These are phyloP conservation scores for Lactarius deliciosus DNA, from an alignment of 768 basidiomycete species.

Conservation along the genomic window DNA sequence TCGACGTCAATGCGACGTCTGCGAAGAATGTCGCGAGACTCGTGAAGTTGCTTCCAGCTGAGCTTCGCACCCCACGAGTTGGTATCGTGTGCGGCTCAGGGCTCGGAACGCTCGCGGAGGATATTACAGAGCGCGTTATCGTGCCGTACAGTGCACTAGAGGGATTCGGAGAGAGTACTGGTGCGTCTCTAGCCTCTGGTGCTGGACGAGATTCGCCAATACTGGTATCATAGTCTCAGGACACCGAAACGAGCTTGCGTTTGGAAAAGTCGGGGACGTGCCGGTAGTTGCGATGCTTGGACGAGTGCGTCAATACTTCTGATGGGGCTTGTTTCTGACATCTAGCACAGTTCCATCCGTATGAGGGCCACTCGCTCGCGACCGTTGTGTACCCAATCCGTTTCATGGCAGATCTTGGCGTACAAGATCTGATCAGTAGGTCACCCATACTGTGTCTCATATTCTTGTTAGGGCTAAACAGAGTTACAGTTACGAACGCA, in stretches of 20 bases:
- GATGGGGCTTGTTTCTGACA: background rate
- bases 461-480: background rate
- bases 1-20: conserved; percentile 30
- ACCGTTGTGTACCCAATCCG: conserved; percentile 78
- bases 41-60: conserved; percentile 35
- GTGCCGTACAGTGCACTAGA: conserved; percentile 67
- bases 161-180: conserved; percentile 77
- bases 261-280: conserved; percentile 72
- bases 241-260: conserved; percentile 77
- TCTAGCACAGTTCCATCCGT: conserved; percentile 67
- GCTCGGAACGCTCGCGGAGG: conserved; percentile 68
- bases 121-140: conserved; percentile 53
- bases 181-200: conserved; percentile 39
- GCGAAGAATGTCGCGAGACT: conserved; percentile 35
- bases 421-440: conserved; percentile 74
- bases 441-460: conserved; percentile 20
- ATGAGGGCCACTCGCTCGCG: conserved; percentile 74
- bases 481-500: conserved; percentile 70
- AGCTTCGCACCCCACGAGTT: conserved; percentile 57
- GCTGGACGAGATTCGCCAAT: background rate
- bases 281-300: conserved; percentile 92
- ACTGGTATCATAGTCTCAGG: conserved; percentile 58
- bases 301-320: conserved; percentile 48
- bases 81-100: conserved; percentile 91
- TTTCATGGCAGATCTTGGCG: conserved; percentile 74